Percentiles rank a stretch among this genome's conserved stretches.
Evolutionary conservation across 2,329 filamentous ascomycete genomes (phyloP).

Genomic region (Venturia effusa): DNA sequence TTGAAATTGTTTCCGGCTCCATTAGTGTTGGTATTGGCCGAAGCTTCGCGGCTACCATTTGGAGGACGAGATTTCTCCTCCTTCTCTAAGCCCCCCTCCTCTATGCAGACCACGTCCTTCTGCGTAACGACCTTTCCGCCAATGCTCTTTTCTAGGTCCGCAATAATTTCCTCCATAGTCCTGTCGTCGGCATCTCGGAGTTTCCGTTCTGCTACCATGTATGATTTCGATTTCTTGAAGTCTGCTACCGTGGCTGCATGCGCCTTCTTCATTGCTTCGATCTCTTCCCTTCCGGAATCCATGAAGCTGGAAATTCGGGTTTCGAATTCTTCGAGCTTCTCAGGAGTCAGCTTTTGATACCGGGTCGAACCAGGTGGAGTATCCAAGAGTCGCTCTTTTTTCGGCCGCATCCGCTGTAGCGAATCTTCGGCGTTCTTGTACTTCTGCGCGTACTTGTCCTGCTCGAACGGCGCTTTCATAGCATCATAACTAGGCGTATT

Average conservation of each 20-base stretch:
- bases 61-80: conserved; percentile 31
- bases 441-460: conserved; percentile 11
- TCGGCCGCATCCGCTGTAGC: conserved; percentile 17
- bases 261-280: conserved; percentile 70
- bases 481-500: conserved; percentile 38
- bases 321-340: conserved; percentile 75
- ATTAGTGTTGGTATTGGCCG: conserved; percentile 10
- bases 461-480: conserved; percentile 1
- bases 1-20: conserved; percentile 9
- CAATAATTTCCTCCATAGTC: conserved; percentile 54
- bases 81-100: conserved; percentile 63
- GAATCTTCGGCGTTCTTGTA: conserved; percentile 17
- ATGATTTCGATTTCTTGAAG: conserved; percentile 57
- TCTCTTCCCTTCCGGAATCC: conserved; percentile 64
- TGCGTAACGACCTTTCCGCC: conserved; percentile 55
- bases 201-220: conserved; percentile 66
- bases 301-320: conserved; percentile 65
- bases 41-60: neutral
- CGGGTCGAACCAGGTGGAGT: neutral
- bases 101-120: conserved; percentile 56
- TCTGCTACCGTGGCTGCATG: conserved; percentile 67
- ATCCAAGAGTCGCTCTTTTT: neutral
- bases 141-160: conserved; percentile 61
- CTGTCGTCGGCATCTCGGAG: conserved; percentile 30
- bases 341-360: conserved; percentile 58